Base-by-base conservation (phyloP, 169 alveolate genomes). In the Plasmodium vivax region DNA sequence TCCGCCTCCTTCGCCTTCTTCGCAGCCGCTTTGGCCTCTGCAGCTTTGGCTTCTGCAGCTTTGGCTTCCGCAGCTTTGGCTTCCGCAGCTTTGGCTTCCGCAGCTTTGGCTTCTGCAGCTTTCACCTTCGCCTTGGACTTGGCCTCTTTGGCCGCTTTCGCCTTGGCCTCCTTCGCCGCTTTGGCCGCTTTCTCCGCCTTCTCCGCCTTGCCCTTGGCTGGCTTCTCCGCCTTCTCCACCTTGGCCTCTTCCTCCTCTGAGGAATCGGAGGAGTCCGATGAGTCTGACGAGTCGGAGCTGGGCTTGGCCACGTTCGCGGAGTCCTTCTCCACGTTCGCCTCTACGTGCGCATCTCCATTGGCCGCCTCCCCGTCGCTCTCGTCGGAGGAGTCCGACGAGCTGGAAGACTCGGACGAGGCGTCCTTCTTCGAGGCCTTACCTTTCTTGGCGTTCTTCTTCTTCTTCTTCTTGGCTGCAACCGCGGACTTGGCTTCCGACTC, bases 401-500 rank as follows among this genome's bases (percentile, higher is more conserved):
- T 47, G 19, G 58, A 47, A 2, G 93, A 84, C 8, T 77, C 85
- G 9, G 93, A 85, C n/a, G 87, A 23, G 9, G 41, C 85, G n/a
- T 75, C 82, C 32, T 87, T 77, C 82, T 87, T 75, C 43, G 56
- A n/a, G 12, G 72, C 43, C 36, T 73, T 47, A 23, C 38, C 62
- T 27, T 85, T 85, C 71, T 85, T 85, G 23, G n/a, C 36, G 2
- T 81, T 81, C 51, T 88, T 88, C 73, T 90, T 90, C 10, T 80
- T 80, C 43, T 88, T 88, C 51, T 90, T 90, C 14, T 80, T 81
- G 4, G 8, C 74, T 23, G 73, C 19, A 27, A 58, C 54, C 27
- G 54, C 74, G 27, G 47, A 43, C 43, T 85, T 85, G 32, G 83
- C 73, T 41, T 90, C 94, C 0, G 94, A 90, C 34, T 90, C 94